Conservation (phyloP, 768 basidiomycete species). For the Wakefieldia striispora region DNA sequence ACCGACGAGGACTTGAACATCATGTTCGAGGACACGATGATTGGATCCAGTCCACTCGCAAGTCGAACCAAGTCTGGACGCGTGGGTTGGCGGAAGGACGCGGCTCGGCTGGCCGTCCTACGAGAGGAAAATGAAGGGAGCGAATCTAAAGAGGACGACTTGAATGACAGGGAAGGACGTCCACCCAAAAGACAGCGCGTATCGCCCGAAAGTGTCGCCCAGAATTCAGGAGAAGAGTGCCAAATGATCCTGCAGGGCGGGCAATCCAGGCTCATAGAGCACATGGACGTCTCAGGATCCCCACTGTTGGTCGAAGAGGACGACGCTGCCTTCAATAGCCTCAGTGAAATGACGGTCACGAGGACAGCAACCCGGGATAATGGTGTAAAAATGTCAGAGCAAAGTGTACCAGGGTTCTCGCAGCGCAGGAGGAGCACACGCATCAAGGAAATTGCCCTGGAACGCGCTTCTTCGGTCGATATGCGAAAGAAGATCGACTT, state of each 20-base stretch:
- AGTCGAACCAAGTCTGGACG: constrained; percentile 13
- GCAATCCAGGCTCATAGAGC: constrained; percentile 24
- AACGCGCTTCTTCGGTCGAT: constrained; percentile 10
- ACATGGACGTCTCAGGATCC: constrained; percentile 27
- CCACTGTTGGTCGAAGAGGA: constrained; percentile 16
- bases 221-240: neutral
- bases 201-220: neutral
- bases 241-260: neutral
- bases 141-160: constrained; percentile 9
- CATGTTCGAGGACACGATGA: constrained; percentile 15
- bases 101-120: constrained; percentile 21
- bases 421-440: constrained; percentile 25
- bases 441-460: constrained; percentile 14
- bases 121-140: constrained; percentile 27
- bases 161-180: constrained; percentile 8
- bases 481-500: neutral
- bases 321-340: neutral
- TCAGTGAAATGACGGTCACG: neutral
- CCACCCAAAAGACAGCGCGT: constrained; percentile 23
- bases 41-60: constrained; percentile 29
- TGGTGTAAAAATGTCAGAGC: neutral
- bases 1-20: constrained; percentile 4
- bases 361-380: neutral
- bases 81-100: constrained; percentile 4
- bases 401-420: neutral